Evolutionary conservation across 225 moss, liverwort and hornwort species (phyloP).

Genomic region (Pleurozium schreberi): DNA sequence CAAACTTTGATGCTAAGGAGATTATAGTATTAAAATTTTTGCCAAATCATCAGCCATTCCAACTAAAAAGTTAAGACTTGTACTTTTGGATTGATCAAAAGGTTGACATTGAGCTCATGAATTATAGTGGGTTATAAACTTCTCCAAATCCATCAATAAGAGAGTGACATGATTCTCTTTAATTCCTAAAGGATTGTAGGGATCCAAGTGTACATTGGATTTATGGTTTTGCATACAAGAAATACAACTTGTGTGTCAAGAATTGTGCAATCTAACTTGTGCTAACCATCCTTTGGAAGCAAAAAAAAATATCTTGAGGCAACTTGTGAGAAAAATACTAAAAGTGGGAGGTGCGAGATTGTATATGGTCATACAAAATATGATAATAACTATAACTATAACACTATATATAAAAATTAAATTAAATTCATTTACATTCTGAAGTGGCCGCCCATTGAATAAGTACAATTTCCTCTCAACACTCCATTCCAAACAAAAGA

Average conservation of each 20-base stretch:
- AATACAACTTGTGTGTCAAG: background rate
- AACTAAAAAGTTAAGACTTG: too few species aligned
- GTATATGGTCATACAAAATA: too few species aligned
- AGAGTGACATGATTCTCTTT: background rate
- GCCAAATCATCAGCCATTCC: background rate
- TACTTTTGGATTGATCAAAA: too few species aligned
- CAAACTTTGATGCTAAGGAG: background rate
- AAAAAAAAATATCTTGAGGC: too few species aligned
- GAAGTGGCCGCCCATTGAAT: fast-evolving
- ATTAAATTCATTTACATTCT: background rate
- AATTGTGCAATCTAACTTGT: background rate
- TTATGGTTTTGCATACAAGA: background rate
- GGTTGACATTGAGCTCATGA: background rate
- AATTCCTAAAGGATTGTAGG: background rate
- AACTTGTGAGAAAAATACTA: background rate
- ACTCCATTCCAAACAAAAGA: background rate
- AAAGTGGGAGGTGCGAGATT: too few species aligned
- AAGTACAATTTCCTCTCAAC: background rate
- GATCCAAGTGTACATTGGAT: background rate
- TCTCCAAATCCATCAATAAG: too few species aligned
- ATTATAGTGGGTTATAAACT: background rate
- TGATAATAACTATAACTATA: background rate
- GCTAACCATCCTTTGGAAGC: background rate
- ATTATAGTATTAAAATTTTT: background rate
- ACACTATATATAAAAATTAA: too few species aligned